Evolutionary conservation across 2,329 filamentous ascomycete genomes (phyloP).

Genomic region (Gnomoniopsis smithogilvyi): DNA sequence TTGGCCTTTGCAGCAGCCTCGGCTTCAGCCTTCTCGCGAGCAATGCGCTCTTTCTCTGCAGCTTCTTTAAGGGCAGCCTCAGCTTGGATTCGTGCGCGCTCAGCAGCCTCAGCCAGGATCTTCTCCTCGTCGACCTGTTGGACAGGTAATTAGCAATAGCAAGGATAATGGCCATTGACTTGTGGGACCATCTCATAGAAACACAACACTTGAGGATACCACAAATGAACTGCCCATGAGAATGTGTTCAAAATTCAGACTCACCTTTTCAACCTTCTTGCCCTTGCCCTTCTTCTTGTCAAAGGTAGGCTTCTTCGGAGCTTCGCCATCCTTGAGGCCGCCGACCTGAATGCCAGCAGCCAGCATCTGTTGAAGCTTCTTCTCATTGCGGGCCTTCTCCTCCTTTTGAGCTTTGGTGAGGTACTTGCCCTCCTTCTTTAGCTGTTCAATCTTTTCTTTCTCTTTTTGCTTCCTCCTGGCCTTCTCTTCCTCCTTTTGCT

Average conservation of each 20-base stretch:
- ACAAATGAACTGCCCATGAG: neutral
- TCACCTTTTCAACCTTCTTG: constrained; percentile 54
- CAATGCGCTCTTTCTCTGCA: constrained; percentile 23
- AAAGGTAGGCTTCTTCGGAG: constrained; percentile 63
- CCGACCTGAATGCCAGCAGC: constrained; percentile 73
- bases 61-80: constrained; percentile 51
- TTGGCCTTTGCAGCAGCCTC: constrained; percentile 52
- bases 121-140: constrained; percentile 70
- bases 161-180: too few species aligned
- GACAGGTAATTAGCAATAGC: constrained; percentile 1
- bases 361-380: constrained; percentile 82
- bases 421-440: constrained; percentile 85
- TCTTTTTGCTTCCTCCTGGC: constrained; percentile 80
- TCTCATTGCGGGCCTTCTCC: constrained; percentile 74
- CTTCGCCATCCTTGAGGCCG: constrained; percentile 49
- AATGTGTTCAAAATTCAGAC: constrained; percentile 2
- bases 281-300: constrained; percentile 67
- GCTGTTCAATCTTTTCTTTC: constrained; percentile 80
- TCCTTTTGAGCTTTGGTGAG: constrained; percentile 83
- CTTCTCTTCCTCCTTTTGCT: constrained; percentile 69
- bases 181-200: too few species aligned
- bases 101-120: constrained; percentile 73
- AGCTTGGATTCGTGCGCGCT: constrained; percentile 65
- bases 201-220: too few species aligned
- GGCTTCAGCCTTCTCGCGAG: constrained; percentile 52